phyloP scores from a whole-genome alignment of 768 basidiomycete genomes.

The Psilocybe cyanescens region DNA sequence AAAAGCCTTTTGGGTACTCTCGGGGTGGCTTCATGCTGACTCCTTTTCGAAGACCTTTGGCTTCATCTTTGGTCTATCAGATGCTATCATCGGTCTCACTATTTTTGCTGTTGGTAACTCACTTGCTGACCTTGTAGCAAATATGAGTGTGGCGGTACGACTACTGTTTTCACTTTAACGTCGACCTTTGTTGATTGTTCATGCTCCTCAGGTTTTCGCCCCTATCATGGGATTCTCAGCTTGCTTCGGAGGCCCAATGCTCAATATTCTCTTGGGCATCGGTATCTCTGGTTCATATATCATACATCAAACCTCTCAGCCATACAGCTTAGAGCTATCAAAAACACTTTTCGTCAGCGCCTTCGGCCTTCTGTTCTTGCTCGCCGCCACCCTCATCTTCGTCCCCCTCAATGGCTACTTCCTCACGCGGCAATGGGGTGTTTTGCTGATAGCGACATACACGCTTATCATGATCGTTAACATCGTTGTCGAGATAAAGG shows the following conservation, averaged over 20 bases:
- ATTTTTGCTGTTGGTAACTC: constrained; percentile 98
- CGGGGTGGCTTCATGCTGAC: not conserved
- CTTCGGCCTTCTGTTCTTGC: constrained; percentile 76
- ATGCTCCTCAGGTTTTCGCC: constrained; percentile 64
- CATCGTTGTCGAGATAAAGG: constrained; percentile 73
- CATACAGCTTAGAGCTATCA: constrained; percentile 79
- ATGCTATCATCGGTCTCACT: constrained; percentile 95
- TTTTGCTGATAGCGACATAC: constrained; percentile 78
- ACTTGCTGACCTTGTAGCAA: constrained; percentile 94
- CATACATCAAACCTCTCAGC: constrained; percentile 61
- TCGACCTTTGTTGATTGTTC: not conserved
- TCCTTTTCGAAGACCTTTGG: constrained; percentile 75
- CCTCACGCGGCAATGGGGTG: constrained; percentile 82
- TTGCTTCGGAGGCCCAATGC: constrained; percentile 93
- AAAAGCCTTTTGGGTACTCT: not conserved
- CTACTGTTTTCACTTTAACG: not conserved
- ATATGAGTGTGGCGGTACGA: constrained; percentile 89
- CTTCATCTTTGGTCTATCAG: constrained; percentile 91
- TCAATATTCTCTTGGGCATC: constrained; percentile 89
- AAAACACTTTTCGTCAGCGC: constrained; percentile 85
- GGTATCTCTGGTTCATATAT: constrained; percentile 92
- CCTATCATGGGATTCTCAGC: constrained; percentile 96
- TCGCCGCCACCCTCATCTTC: constrained; percentile 76
- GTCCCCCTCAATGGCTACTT: constrained; percentile 87
- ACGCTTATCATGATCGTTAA: constrained; percentile 77